These are phyloP conservation scores for Phialophora expanda DNA, from an alignment of 2,329 filamentous ascomycete species.

Conservation along the genomic window DNA sequence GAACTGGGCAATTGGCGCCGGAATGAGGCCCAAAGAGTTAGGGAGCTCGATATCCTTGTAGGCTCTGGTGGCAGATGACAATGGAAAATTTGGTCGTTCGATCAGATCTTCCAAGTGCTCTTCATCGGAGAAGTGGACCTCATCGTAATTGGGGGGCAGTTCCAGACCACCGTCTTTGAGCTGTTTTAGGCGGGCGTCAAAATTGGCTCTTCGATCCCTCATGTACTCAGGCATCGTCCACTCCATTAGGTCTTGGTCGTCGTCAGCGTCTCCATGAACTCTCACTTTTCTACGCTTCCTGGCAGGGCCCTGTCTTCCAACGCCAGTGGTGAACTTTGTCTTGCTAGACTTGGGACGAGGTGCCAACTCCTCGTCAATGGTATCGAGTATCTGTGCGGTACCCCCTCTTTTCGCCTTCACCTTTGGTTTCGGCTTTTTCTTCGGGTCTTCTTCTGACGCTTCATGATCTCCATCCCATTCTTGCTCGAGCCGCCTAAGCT, in stretches of 20 bases:
- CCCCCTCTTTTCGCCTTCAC: constrained; percentile 64
- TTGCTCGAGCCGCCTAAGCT: constrained; percentile 22
- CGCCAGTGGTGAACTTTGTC: constrained; percentile 37
- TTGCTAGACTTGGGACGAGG: constrained; percentile 49
- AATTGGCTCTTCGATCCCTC: constrained; percentile 67
- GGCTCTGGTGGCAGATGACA: constrained; percentile 65
- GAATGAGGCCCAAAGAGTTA: constrained; percentile 79
- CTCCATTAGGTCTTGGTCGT: constrained; percentile 62
- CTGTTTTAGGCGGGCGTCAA: constrained; percentile 66
- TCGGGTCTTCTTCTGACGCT: not conserved
- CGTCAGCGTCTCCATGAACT: constrained; percentile 54
- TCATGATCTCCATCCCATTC: constrained; percentile 23
- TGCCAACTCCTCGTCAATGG: constrained; percentile 51
- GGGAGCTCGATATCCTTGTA: constrained; percentile 78
- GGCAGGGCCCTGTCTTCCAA: constrained; percentile 39
- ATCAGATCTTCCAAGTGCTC: constrained; percentile 65
- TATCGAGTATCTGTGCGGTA: constrained; percentile 58
- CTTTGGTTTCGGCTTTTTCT: constrained; percentile 11
- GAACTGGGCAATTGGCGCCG: constrained; percentile 87
- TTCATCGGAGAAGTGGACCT: constrained; percentile 76
- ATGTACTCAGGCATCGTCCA: constrained; percentile 74
- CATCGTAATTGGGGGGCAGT: constrained; percentile 76
- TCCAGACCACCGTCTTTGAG: constrained; percentile 72
- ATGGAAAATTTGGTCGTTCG: constrained; percentile 73
- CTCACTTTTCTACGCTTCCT: constrained; percentile 44